Base-by-base conservation (phyloP, 306 rosid genomes). In the Gillenia trifoliata region DNA sequence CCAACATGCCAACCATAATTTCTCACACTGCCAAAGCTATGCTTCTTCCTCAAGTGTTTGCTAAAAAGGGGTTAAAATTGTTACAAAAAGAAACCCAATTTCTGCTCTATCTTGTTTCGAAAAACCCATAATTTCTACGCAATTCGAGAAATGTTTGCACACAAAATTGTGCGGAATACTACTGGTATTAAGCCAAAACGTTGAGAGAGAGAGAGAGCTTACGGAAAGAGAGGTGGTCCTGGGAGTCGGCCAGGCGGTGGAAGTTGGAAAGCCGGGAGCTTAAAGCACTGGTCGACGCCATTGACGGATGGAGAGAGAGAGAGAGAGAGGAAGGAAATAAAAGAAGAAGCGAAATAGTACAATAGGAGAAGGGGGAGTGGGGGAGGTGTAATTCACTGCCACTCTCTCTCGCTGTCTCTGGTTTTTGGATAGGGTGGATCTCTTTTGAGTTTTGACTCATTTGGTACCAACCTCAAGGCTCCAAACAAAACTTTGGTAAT, bases 221-320 rank as follows among this genome's bases (percentile, higher is more conserved):
- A 75, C 83, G 66, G 79, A 75, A 64, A 75, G 83, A 29, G 73
- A 62, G 61, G 33, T 40, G 13, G 43, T 68, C 73, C 30, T 64
- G 49, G 72, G 71, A 28, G 22, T 34, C 68, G 55, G 67, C 6
- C 59, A 62, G 71, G 12, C 72, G 79, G 73, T 52, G 76, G 16
- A 68, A 29, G 33, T 8, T 67, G 57, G 78, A 63, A 23, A 73
- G 71, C n/a, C 55, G 72, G 15, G 79, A 80, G 68, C 68, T 69
- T 41, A 80, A 54, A 63, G 83, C 83, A 15, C 57, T 68, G 63
- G 65, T 80, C 72, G 65, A 75, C 64, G 83, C 79, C 83, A 80
- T 79, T 64, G 62, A 33, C 74, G 55, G 31, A 33, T 36, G 12
- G 17, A 11, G 34, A 28, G 9, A 6, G 66, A 33, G 23, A 38